Conservation (phyloP, 257 asterid species). For the Gynochthodes officinalis region DNA sequence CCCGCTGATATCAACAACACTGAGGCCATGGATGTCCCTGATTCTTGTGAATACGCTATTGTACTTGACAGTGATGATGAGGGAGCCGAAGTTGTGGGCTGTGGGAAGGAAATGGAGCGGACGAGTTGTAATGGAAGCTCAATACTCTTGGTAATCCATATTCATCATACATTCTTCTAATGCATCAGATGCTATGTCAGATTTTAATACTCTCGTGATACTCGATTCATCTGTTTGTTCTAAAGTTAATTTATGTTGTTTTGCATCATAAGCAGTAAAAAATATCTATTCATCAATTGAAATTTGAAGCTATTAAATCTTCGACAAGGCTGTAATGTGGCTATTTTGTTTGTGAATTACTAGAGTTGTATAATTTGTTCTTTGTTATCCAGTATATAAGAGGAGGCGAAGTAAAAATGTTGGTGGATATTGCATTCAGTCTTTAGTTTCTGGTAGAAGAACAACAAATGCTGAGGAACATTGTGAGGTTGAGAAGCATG, state of each 20-base stretch:
- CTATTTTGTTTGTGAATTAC: too few species aligned
- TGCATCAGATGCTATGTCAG: background rate
- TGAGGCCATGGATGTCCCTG: slow-evolving; percentile 34
- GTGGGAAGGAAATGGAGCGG: slow-evolving; percentile 18
- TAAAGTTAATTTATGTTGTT: background rate
- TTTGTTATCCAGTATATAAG: too few species aligned
- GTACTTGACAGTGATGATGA: slow-evolving; percentile 83
- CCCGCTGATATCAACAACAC: slow-evolving; percentile 30
- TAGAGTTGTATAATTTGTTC: too few species aligned
- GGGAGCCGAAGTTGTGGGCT: slow-evolving; percentile 23
- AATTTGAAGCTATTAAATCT: too few species aligned
- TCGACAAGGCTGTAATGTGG: too few species aligned
- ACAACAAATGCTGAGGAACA: too few species aligned
- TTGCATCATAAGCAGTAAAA: background rate
- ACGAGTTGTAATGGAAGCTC: slow-evolving; percentile 1
- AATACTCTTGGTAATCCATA: background rate
- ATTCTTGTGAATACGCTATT: slow-evolving; percentile 35
- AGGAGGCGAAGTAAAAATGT: too few species aligned
- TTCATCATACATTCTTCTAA: background rate
- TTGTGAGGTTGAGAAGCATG: too few species aligned
- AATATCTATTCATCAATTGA: background rate
- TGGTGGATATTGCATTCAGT: too few species aligned
- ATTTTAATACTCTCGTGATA: background rate
- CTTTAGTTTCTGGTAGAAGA: too few species aligned
- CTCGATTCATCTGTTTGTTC: background rate